Conservation (phyloP, 495 filamentous ascomycete species). For the Penicillium paxilli region DNA sequence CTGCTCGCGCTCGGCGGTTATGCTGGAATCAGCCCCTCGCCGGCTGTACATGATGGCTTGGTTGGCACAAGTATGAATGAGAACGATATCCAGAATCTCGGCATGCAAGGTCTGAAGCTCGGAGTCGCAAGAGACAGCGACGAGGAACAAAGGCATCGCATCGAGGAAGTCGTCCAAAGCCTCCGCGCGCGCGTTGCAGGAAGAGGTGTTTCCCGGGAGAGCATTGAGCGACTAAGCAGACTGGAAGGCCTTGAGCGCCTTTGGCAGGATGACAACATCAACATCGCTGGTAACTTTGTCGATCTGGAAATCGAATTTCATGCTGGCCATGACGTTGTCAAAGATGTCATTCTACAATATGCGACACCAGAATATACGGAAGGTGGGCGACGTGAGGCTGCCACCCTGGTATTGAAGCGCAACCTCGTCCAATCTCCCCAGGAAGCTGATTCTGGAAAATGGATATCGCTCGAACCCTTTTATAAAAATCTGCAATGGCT, state of each 20-base stretch:
- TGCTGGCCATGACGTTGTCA: slow-evolving; percentile 43
- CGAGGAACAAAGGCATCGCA: slow-evolving; percentile 54
- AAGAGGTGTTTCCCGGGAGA: slow-evolving; percentile 71
- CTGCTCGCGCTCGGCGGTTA: slow-evolving; percentile 44
- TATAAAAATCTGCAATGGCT: slow-evolving; percentile 78
- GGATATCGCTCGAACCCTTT: slow-evolving; percentile 68
- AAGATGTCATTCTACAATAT: slow-evolving; percentile 46
- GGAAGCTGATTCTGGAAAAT: slow-evolving; percentile 39
- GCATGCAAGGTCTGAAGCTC: slow-evolving; percentile 43
- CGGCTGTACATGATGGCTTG: slow-evolving; percentile 41
- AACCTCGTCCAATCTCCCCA: slow-evolving; percentile 45
- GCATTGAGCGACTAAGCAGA: slow-evolving; percentile 72
- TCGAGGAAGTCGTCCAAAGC: slow-evolving; percentile 44
- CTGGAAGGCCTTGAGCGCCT: slow-evolving; percentile 73
- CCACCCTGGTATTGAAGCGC: slow-evolving; percentile 51
- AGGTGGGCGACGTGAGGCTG: slow-evolving; percentile 42
- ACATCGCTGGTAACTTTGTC: slow-evolving; percentile 67
- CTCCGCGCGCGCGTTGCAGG: slow-evolving; percentile 45
- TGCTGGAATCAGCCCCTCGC: slow-evolving; percentile 44
- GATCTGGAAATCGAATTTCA: slow-evolving; percentile 54
- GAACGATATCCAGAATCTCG: slow-evolving; percentile 44
- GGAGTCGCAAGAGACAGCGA: slow-evolving; percentile 47
- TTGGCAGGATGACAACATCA: slow-evolving; percentile 67
- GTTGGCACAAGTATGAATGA: slow-evolving; percentile 44
- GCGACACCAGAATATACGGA: slow-evolving; percentile 45